phyloP scores from a whole-genome alignment of 2,329 filamentous ascomycete genomes.

The Exophiala alcalophila region DNA sequence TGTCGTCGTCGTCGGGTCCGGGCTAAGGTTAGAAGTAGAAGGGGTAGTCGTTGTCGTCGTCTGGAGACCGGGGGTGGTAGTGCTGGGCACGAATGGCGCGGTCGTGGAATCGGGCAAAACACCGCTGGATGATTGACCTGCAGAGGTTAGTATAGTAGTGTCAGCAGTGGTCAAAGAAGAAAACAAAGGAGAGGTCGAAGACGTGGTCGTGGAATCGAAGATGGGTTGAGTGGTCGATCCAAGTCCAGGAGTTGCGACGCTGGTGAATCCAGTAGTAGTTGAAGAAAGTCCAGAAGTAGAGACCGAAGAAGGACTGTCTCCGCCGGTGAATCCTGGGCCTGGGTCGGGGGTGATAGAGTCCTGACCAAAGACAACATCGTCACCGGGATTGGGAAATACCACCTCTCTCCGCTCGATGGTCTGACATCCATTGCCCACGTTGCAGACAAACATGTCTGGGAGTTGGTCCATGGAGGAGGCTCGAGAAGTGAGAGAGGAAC shows the following conservation, averaged over 20 bases:
- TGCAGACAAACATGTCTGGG: conserved; percentile 69
- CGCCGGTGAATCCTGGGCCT: conserved; percentile 19
- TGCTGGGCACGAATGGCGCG: too few relatives aligned
- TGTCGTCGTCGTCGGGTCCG: too few relatives aligned
- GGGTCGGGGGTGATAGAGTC: conserved; percentile 29
- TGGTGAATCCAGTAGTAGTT: conserved; percentile 6
- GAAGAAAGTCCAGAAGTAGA: conserved; percentile 2
- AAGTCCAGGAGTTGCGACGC: not conserved
- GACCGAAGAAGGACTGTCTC: conserved; percentile 2
- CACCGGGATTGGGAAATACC: conserved; percentile 64
- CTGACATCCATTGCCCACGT: conserved; percentile 59
- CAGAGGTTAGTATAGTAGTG: conserved; percentile 5
- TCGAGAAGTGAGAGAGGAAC: too few relatives aligned
- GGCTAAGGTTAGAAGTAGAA: too few relatives aligned
- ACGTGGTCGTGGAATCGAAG: too few relatives aligned
- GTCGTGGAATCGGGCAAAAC: too few relatives aligned
- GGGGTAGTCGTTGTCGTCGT: too few relatives aligned
- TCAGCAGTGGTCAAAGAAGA: not conserved
- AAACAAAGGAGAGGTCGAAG: not conserved
- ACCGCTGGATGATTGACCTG: too few relatives aligned
- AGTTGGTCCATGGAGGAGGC: conserved; percentile 50
- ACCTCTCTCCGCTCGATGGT: conserved; percentile 59
- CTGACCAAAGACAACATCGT: conserved; percentile 45
- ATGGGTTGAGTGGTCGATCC: not conserved
- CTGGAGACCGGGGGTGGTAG: too few relatives aligned